Evolutionary conservation across 1,284 basidiomycete genomes (phyloP), one percentile per base, ranked within the genome.

Genomic region (Fistulinella staudtii): DNA sequence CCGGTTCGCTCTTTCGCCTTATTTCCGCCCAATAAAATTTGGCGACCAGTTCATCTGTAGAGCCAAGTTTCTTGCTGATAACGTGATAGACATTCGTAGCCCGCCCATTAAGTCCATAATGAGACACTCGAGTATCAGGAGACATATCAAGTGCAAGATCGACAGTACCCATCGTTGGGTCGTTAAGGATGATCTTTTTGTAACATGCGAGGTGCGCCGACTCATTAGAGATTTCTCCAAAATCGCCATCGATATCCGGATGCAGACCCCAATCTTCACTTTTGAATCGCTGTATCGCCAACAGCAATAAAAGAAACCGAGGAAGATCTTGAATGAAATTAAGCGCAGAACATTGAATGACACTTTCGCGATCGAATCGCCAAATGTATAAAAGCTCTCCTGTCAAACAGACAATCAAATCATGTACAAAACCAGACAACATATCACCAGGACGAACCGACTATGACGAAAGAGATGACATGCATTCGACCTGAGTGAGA

Each of bases 221-320:
- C n/a, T n/a, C n/a, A n/a, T n/a, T n/a, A n/a, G n/a, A n/a, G n/a
- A n/a, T n/a, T n/a, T n/a, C n/a, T n/a, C 21, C 33, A 28, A 45
- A 45, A 1, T 15, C 11, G 3, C 36, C 18, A n/a, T 47, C 41
- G 2, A 43, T 35, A 6, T 21, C 5, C 11, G 30, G 23, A 39
- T 47, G 45, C 24, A 60, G 36, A 10, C 64, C 64, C 58, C 61
- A 64, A 25, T 64, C 47, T 22, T 46, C 36, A 9, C 46, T 28
- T 1, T 45, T 43, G 41, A 66, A 64, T 1, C 60, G 56, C 48
- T 67, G 60, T 28, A 66, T 56, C 17, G 47, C 46, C 24, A 61
- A 36, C 15, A 67, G 58, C 2, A 68, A 51, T n/a, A 58, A 50
- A 7, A 64, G 49, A 38, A 64, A 61, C 23, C 51, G 55, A 5